Base-by-base conservation (phyloP, 2,329 filamentous ascomycete genomes). In the Nemania sp. region DNA sequence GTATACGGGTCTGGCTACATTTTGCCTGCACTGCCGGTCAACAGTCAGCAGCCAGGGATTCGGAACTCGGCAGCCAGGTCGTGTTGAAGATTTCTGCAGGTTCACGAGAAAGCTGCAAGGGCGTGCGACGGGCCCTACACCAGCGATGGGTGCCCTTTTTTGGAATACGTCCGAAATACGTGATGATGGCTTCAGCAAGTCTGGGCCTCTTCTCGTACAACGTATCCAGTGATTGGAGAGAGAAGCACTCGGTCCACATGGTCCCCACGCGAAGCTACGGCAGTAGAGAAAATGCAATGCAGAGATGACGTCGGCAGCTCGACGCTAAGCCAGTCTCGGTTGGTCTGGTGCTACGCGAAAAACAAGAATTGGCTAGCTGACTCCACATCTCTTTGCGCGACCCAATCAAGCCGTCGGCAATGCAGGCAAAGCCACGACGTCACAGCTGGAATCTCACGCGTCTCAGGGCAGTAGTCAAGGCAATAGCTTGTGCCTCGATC, bases 361-460 rank as follows among this genome's bases (percentile, higher is more conserved):
- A 56, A 54, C 49, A 56, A 46, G 56, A 48, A 55, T 43, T 37
- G n/a, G 1, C 19, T 24, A 26, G 30, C 14, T 26, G 46, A 42
- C 52, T n/a, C 51, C 54, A 43, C 39, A 47, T 6, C 8, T 2
- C 14, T n/a, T 31, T 39, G 37, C 47, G 34, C 34, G 39, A 20
- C 40, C 48, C 57, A 55, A 54, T 54, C 43, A 44, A 33, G 28
- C 22, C 28, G 33, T 30, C 22, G 20, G 19, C 5, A 11, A 20
- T 28, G 36, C 19, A 23, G 42, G 52, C 58, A 61, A 59, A 60
- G 60, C 61, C 64, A 64, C 63, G 62, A 66, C 64, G 63, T 65
- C 62, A 64, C 64, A 52, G 46, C 57, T 59, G 48, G 28, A 28
- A n/a, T n/a, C n/a, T n/a, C n/a, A n/a, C n/a, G n/a, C n/a, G n/a